These are phyloP conservation scores for Alternaria longipes DNA, from an alignment of 2,329 filamentous ascomycete species.

Conservation along the genomic window DNA sequence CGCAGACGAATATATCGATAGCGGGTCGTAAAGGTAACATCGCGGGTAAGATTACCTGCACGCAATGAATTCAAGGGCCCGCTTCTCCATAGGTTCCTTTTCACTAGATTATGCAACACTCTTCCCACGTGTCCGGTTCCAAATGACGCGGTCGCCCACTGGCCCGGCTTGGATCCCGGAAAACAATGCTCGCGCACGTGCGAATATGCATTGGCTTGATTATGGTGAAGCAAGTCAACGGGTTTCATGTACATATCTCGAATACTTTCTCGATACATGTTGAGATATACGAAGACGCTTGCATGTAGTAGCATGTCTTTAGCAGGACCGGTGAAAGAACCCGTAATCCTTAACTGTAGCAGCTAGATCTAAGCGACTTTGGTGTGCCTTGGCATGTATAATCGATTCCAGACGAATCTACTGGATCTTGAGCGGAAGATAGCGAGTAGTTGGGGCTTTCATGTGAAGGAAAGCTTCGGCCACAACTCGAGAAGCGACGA, in stretches of 20 bases:
- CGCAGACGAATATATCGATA: neutral
- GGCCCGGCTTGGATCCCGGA: neutral
- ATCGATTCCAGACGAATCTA: neutral
- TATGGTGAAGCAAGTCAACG: neutral
- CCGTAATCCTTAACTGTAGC: neutral
- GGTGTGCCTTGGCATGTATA: neutral
- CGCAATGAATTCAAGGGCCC: neutral
- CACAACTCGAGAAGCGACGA: neutral
- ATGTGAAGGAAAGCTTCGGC: neutral
- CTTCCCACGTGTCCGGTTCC: neutral
- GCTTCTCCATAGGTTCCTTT: slow-evolving; percentile 6
- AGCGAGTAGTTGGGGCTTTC: neutral
- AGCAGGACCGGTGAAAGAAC: neutral
- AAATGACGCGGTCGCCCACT: slow-evolving; percentile 1
- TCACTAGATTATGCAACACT: neutral
- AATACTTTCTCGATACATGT: neutral
- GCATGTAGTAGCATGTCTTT: neutral
- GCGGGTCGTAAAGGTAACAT: neutral
- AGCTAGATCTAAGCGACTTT: neutral
- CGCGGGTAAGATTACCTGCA: neutral
- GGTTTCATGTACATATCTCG: neutral
- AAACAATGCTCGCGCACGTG: neutral
- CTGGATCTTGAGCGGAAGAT: neutral
- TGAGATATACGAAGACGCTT: slow-evolving; percentile 3
- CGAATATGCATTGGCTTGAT: neutral